A percentile compares a stretch with the other conserved stretches of the same genome.
Conservation (phyloP, 2,329 filamentous ascomycete species). For the Myotisia sp. region DNA sequence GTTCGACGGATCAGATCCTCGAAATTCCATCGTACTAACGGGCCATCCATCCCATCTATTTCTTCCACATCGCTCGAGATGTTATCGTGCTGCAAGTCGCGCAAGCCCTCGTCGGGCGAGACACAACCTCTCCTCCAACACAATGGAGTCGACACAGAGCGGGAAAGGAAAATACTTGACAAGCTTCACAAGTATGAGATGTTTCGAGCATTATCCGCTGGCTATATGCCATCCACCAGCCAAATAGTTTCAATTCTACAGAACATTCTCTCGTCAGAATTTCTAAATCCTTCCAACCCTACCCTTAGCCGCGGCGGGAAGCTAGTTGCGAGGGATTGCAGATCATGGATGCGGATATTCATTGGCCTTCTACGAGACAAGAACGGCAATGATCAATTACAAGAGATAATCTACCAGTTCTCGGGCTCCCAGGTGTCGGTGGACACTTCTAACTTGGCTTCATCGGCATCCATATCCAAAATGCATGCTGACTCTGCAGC, state of each 20-base stretch:
- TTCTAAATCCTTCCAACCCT: conserved; percentile 60
- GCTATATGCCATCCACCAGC: conserved; percentile 85
- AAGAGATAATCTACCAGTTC: conserved; percentile 82
- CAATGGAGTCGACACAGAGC: conserved; percentile 43
- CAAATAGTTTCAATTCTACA: conserved; percentile 68
- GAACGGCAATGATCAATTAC: conserved; percentile 70
- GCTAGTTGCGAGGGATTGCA: conserved; percentile 55
- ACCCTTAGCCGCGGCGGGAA: conserved; percentile 67
- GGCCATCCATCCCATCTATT: background rate
- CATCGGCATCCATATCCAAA: conserved; percentile 47
- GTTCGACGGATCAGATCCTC: background rate
- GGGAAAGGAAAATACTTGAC: conserved; percentile 66
- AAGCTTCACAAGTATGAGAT: conserved; percentile 93
- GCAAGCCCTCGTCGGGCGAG: conserved; percentile 42
- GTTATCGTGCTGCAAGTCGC: conserved; percentile 51
- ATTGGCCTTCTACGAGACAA: conserved; percentile 73
- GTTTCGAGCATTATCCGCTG: conserved; percentile 63
- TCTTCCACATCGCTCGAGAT: conserved; percentile 24
- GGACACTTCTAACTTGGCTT: conserved; percentile 49
- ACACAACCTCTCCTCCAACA: conserved; percentile 69
- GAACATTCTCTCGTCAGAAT: conserved; percentile 59
- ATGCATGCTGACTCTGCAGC: conserved; percentile 57
- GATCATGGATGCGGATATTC: conserved; percentile 61
- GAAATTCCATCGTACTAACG: background rate
- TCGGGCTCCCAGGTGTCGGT: conserved; percentile 57